Percentiles rank a stretch among this genome's conserved stretches.
Conservation (phyloP, 2,329 filamentous ascomycete genomes). For the Aspergillaceae sp. region DNA sequence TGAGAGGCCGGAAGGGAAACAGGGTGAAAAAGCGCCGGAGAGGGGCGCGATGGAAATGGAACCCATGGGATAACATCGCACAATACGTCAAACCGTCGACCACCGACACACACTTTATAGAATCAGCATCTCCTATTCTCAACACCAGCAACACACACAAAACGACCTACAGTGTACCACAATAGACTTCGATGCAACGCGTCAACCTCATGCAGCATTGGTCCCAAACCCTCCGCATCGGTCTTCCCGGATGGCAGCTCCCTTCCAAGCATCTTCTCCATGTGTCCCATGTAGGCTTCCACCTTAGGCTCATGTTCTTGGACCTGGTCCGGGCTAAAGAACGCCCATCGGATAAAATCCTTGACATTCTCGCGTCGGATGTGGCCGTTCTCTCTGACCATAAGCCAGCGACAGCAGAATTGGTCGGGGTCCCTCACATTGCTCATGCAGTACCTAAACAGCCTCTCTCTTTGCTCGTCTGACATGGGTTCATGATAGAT, state of each 20-base stretch:
- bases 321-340: conserved; percentile 35
- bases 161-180: conserved; percentile 14
- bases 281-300: conserved; percentile 45
- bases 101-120: conserved; percentile 6
- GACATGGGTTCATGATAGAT: conserved; percentile 42
- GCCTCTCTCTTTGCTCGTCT: conserved; percentile 41
- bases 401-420: conserved; percentile 59
- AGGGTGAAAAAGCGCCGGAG: conserved; percentile 39
- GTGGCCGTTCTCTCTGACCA: conserved; percentile 49
- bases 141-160: conserved; percentile 1
- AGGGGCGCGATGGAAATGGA: conserved; percentile 44
- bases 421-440: conserved; percentile 38
- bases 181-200: conserved; percentile 38
- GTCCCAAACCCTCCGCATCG: conserved; percentile 48
- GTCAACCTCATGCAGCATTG: conserved; percentile 58
- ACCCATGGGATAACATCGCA: conserved; percentile 33
- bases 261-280: conserved; percentile 47
- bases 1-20: conserved; percentile 52
- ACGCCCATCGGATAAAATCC: conserved; percentile 60
- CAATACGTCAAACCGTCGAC: conserved; percentile 6
- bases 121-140: conserved; percentile 2
- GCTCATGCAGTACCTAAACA: conserved; percentile 51
- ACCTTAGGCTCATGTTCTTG: conserved; percentile 45
- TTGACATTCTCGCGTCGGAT: conserved; percentile 60
- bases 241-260: conserved; percentile 49